These are phyloP conservation scores for Candida silvicultrix DNA, from an alignment of 805 yeast genomes.

Conservation along the genomic window DNA sequence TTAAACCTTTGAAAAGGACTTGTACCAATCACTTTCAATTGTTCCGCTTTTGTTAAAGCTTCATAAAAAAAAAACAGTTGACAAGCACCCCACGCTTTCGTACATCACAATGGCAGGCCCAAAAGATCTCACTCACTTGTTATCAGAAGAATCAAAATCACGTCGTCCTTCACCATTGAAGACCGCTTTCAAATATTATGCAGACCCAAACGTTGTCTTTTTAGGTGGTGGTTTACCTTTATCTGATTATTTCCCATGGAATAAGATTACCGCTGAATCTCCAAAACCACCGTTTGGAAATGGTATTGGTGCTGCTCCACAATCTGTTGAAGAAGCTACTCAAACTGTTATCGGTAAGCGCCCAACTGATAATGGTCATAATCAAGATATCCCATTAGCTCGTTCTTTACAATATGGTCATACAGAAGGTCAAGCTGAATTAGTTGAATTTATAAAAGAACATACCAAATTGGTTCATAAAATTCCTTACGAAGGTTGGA, in stretches of 20 bases:
- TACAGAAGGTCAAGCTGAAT: constrained; percentile 75
- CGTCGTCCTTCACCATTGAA: constrained; percentile 80
- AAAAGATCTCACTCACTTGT: constrained; percentile 67
- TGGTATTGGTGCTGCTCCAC: constrained; percentile 66
- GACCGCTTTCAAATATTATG: constrained; percentile 71
- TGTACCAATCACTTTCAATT: not conserved
- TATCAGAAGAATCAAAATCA: constrained; percentile 71
- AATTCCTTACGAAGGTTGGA: constrained; percentile 63
- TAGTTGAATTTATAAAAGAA: constrained; percentile 60
- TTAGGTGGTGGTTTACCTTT: constrained; percentile 95
- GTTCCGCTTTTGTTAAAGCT: not conserved
- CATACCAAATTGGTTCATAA: constrained; percentile 56
- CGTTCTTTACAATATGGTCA: constrained; percentile 90
- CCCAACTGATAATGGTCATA: constrained; percentile 35
- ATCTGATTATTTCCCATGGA: constrained; percentile 90
- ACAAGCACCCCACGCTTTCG: too few relatives aligned
- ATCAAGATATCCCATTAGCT: constrained; percentile 63
- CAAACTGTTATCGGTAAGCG: constrained; percentile 34
- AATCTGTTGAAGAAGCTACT: constrained; percentile 28
- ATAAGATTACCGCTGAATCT: constrained; percentile 58
- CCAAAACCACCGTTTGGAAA: constrained; percentile 76
- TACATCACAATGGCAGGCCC: constrained; percentile 31
- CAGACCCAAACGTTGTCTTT: constrained; percentile 72
- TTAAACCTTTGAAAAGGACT: not conserved
- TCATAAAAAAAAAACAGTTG: not conserved